phyloP scores from a whole-genome alignment of 2,329 filamentous ascomycete genomes.

The Aspergillus aculeatus region DNA sequence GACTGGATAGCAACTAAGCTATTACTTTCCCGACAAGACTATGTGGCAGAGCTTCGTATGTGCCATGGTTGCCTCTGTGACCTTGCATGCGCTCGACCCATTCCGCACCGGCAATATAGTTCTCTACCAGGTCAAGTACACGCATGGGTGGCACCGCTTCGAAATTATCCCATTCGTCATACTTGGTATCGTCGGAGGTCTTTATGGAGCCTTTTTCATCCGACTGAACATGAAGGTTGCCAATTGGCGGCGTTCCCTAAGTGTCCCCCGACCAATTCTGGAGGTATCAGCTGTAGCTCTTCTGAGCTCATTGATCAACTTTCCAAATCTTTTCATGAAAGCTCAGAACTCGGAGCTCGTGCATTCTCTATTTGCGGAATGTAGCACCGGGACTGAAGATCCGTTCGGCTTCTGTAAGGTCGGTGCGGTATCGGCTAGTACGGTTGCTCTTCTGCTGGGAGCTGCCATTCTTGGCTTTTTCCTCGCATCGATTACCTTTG shows the following conservation, averaged over 20 bases:
- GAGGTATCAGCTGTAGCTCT: conserved; percentile 80
- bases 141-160: conserved; percentile 87
- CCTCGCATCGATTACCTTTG: conserved; percentile 84
- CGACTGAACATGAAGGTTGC: conserved; percentile 87
- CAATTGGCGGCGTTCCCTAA: conserved; percentile 70
- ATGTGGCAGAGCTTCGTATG: conserved; percentile 99
- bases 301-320: conserved; percentile 86
- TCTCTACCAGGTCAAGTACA: conserved; percentile 92
- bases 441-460: conserved; percentile 77
- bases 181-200: conserved; percentile 83
- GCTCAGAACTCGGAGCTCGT: conserved; percentile 89
- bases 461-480: conserved; percentile 82
- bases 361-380: conserved; percentile 88
- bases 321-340: conserved; percentile 94
- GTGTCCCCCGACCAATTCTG: conserved; percentile 69
- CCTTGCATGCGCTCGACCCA: conserved; percentile 87
- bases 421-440: conserved; percentile 75
- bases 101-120: conserved; percentile 95
- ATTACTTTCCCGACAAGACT: conserved; percentile 98
- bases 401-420: conserved; percentile 87
- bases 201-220: conserved; percentile 94
- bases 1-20: conserved; percentile 70
- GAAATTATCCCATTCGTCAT: conserved; percentile 85
- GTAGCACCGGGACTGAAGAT: conserved; percentile 69
- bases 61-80: conserved; percentile 96